Evolutionary conservation across 108 stramenopile genomes (phyloP), one percentile per base, ranked within the genome.

Genomic region (Skeletonema marinoi): DNA sequence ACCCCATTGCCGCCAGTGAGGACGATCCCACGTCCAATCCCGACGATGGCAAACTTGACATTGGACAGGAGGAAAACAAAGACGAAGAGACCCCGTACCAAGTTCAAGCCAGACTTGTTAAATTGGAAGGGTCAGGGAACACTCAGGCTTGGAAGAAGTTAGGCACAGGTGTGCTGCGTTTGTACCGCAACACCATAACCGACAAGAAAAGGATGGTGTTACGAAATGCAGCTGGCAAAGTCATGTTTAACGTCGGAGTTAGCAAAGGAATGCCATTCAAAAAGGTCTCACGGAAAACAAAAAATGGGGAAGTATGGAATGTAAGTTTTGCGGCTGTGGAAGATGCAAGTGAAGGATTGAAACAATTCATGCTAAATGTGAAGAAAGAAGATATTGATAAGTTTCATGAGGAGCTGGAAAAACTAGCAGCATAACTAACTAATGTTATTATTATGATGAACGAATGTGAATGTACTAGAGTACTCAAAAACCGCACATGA

Each of bases 11-110:
- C 13, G 54, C 50, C 50, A 60, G 75, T 42, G 70, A 81, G 5
- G 80, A 81, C 29, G 81, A 82, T 68, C 81, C 81, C 6, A 82
- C 81, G 30, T 63, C 74, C 65, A 76, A 82, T 60, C 81, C 81
- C 11, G 75, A 82, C 36, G 81, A 82, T 56, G 81, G 81, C 7
- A 75, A 82, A 30, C 33, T 82, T 11, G 74, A 71, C 30, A 35
- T 82, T 21, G 74, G 66, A 48, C 58, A 75, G 17, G 78, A 78
- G 32, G 68, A 83, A 35, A 79, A 83, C 35, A 32, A 38, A 12
- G 74, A 80, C 7, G 82, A 83, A 39, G 74, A 80, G 19, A 46
- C 60, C 16, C 44, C 75, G 50, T 32, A 74, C 44, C 68, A 83
- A 62, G 74, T 83, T 32, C 67, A 58, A n/a, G 78, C 78, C 17